Conservation (phyloP, 495 filamentous ascomycete species). For the Clavariopsis aquatica region DNA sequence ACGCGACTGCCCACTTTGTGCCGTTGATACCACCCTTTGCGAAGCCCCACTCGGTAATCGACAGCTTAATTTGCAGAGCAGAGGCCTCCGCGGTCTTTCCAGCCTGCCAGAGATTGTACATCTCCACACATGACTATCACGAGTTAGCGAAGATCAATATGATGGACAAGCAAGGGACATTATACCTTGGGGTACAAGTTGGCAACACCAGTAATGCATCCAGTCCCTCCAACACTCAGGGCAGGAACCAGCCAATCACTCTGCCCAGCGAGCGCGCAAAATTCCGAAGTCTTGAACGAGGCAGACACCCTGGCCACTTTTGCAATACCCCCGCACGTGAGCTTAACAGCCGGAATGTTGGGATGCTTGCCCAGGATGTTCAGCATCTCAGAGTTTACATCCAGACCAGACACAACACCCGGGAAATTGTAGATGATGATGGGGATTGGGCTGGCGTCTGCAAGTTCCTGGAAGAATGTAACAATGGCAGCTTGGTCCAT, state of each 20-base stretch:
- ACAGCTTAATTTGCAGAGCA: conserved; percentile 44
- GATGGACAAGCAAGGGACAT: not conserved
- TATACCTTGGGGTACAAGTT: conserved; percentile 71
- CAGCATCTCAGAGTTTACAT: conserved; percentile 79
- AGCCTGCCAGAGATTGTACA: conserved; percentile 43
- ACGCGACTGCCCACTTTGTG: conserved; percentile 49
- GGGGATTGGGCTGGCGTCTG: conserved; percentile 77
- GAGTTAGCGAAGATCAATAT: not conserved
- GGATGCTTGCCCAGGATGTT: conserved; percentile 69
- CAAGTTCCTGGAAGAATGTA: conserved; percentile 75
- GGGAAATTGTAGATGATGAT: conserved; percentile 94
- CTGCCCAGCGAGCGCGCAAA: conserved; percentile 78
- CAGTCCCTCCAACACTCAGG: conserved; percentile 74
- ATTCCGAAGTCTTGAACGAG: conserved; percentile 48
- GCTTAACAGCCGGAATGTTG: conserved; percentile 86
- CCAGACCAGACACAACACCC: conserved; percentile 73
- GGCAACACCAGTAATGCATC: conserved; percentile 78
- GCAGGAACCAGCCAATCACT: conserved; percentile 86
- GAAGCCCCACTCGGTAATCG: conserved; percentile 48
- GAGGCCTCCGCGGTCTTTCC: conserved; percentile 47
- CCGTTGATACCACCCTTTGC: conserved; percentile 49
- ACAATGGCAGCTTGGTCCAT: conserved; percentile 62
- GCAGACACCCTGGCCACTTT: conserved; percentile 79
- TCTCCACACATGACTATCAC: conserved; percentile 39
- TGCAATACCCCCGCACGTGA: conserved; percentile 92